Base-by-base conservation (phyloP, 2,329 filamentous ascomycete genomes). In the Saccharata proteae region DNA sequence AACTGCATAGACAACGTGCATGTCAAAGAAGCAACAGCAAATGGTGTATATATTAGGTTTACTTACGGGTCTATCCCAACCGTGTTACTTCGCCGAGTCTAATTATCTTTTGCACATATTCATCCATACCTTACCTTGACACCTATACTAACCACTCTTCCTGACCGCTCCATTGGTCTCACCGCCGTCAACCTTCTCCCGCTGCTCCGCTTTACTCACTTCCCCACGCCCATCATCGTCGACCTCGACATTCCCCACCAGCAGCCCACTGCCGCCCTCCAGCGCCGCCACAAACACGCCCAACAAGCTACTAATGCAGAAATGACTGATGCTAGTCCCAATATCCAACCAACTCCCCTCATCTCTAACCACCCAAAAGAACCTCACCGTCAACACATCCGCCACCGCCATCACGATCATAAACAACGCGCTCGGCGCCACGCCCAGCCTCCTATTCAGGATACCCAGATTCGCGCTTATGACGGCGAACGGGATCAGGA, bases 271-370 rank as follows among this genome's bases (percentile, higher is more conserved):
- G 3, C 93, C 71, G 11, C 80, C 77, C 59, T 98, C 90, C 26
- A 98, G 60, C 10, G 71, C 75, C 0, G 85, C 83, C 25, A 98
- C 85, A 59, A 98, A 98, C 6, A 93, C 77, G 43, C 85, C 90
- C 26, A 96, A 51, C 44, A 83, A 55, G 55, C 84, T 94, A 12
- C 85, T 88, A 59, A 98, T 96, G 38, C 77, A 75, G 56, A 96
- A 98, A 54, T 96, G 86, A 48, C 75, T 93, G 43, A 98, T 98
- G 3, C 84, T 94, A 16, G 84, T 93, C 18, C 90, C 90, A 51
- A 98, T 98, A 52, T 98, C 90, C 37, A 98, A 61, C 90, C 90
- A 98, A 14, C 80, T 90, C 0, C 90, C 90, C 52, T 98, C 90
- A 45, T 98, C 90, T 47, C 80, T 81, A 26, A 98, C 90, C 46